phyloP scores from a whole-genome alignment of 345 rosid genomes.

The Ailanthus altissimus region DNA sequence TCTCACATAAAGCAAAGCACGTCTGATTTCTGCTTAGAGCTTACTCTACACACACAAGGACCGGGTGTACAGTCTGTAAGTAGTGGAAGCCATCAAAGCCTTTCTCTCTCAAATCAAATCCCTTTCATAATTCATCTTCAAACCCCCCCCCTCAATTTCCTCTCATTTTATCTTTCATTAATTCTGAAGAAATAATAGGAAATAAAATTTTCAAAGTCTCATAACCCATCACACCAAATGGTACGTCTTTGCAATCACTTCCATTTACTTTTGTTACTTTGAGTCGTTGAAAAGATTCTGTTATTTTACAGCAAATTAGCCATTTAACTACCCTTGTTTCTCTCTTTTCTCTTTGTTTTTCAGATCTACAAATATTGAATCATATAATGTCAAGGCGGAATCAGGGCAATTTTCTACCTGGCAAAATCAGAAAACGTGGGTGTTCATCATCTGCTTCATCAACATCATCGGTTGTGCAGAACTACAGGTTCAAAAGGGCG shows the following conservation, averaged over 20 bases:
- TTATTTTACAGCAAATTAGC: not conserved
- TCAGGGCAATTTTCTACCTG: constrained; percentile 54
- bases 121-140: not conserved
- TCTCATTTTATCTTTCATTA: not conserved
- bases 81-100: constrained; percentile 14
- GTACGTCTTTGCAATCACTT: not conserved
- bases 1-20: not conserved
- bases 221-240: not conserved
- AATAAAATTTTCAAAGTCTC: not conserved
- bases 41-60: no score
- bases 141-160: not conserved
- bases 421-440: constrained; percentile 92
- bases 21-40: not conserved
- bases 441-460: constrained; percentile 86
- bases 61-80: not conserved
- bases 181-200: no score
- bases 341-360: constrained; percentile 1
- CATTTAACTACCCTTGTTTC: not conserved
- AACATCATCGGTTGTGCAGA: constrained; percentile 73
- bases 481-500: constrained; percentile 82
- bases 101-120: constrained; percentile 2
- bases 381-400: constrained; percentile 67
- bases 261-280: not conserved
- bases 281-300: not conserved
- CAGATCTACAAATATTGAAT: constrained; percentile 29